phyloP scores from a whole-genome alignment of 2,329 filamentous ascomycete genomes.

The Davidsoniella eucalypti region DNA sequence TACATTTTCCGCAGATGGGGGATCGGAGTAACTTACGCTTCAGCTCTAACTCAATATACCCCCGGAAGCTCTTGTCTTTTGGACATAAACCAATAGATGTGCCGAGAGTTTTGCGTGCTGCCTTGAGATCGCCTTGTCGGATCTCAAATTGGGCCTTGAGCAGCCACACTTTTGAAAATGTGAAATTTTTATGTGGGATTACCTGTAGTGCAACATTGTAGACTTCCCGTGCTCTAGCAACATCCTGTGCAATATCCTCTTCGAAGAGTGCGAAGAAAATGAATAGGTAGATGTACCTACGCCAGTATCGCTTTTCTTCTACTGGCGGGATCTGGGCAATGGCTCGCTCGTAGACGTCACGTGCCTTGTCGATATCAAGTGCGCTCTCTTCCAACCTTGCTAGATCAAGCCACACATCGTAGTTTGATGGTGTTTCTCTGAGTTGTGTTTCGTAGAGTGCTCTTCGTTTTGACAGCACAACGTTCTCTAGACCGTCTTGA shows the following conservation, averaged over 20 bases:
- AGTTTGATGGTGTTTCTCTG: constrained; percentile 88
- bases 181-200: constrained; percentile 92
- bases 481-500: constrained; percentile 81
- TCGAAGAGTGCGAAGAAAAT: constrained; percentile 95
- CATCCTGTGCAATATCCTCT: constrained; percentile 68
- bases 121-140: constrained; percentile 63
- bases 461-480: constrained; percentile 83
- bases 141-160: constrained; percentile 88
- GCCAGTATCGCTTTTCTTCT: constrained; percentile 93
- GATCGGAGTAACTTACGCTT: constrained; percentile 30
- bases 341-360: constrained; percentile 87
- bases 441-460: constrained; percentile 90
- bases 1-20: neutral
- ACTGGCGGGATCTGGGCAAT: constrained; percentile 91
- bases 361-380: constrained; percentile 64
- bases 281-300: constrained; percentile 94
- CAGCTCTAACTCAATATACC: constrained; percentile 83
- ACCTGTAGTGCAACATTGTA: constrained; percentile 78
- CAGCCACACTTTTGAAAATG: constrained; percentile 92
- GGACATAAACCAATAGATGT: constrained; percentile 86
- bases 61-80: constrained; percentile 87
- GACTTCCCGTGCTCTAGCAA: constrained; percentile 67
- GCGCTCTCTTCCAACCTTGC: constrained; percentile 76
- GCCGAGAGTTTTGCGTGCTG: constrained; percentile 76
- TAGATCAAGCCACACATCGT: constrained; percentile 95